phyloP scores from a whole-genome alignment of 306 rosid species.

The Quercus dentata region DNA sequence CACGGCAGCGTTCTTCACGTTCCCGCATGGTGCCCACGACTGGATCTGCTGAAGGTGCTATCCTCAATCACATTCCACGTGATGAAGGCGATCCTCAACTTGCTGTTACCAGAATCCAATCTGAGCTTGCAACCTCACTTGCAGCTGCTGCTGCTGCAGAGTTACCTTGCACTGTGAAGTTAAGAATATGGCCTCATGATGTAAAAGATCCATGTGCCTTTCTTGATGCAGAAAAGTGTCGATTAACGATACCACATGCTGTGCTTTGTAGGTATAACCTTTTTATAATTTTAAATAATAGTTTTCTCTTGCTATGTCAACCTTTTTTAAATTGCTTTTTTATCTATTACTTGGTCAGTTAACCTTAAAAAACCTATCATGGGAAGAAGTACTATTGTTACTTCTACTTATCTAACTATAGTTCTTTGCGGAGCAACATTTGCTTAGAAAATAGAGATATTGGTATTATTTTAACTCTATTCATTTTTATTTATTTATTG shows the following conservation, averaged over 20 bases:
- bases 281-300: neutral
- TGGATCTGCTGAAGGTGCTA: slow-evolving; percentile 54
- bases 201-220: slow-evolving; percentile 69
- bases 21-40: slow-evolving; percentile 39
- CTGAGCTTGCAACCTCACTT: slow-evolving; percentile 80
- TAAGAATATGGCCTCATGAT: slow-evolving; percentile 90
- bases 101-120: slow-evolving; percentile 60
- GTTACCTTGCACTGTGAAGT: slow-evolving; percentile 96
- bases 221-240: slow-evolving; percentile 70
- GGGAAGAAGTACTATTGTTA: neutral
- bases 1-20: slow-evolving; percentile 53
- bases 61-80: slow-evolving; percentile 31
- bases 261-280: slow-evolving; percentile 88
- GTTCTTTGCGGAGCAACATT: neutral
- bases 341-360: neutral
- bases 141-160: slow-evolving; percentile 91
- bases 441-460: neutral
- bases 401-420: neutral
- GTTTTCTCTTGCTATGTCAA: too few species aligned
- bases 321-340: neutral
- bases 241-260: slow-evolving; percentile 79
- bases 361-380: neutral
- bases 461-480: neutral
- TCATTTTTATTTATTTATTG: neutral
- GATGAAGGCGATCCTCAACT: slow-evolving; percentile 71